These are phyloP conservation scores for Saturnispora dispora DNA, from an alignment of 805 yeast genomes.

Conservation along the genomic window DNA sequence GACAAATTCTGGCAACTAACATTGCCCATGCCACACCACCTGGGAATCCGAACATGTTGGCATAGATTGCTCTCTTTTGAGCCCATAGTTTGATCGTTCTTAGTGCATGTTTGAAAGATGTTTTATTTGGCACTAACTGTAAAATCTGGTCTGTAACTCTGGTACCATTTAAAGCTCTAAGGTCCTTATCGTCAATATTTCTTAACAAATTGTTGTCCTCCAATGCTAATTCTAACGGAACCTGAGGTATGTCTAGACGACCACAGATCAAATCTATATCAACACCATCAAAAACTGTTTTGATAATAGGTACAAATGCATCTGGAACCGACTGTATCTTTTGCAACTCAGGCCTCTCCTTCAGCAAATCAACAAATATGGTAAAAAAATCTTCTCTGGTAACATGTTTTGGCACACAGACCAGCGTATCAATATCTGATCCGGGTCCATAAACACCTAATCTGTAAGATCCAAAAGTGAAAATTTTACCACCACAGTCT, in stretches of 20 bases:
- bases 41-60: constrained; percentile 92
- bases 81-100: constrained; percentile 97
- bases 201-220: constrained; percentile 77
- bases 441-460: constrained; percentile 98
- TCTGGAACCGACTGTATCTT: constrained; percentile 93
- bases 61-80: constrained; percentile 86
- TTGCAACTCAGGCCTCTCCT: constrained; percentile 71
- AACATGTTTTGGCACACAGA: constrained; percentile 96
- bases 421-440: constrained; percentile 90
- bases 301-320: constrained; percentile 96
- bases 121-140: constrained; percentile 82
- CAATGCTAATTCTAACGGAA: constrained; percentile 65
- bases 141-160: constrained; percentile 94
- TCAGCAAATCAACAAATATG: constrained; percentile 62
- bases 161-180: constrained; percentile 89
- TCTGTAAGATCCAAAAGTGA: constrained; percentile 89
- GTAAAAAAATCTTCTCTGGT: constrained; percentile 81
- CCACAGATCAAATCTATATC: constrained; percentile 89
- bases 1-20: constrained; percentile 97
- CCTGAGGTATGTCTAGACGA: constrained; percentile 69
- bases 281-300: constrained; percentile 81
- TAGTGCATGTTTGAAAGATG: constrained; percentile 85
- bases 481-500: constrained; percentile 97
- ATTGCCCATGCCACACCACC: constrained; percentile 99
- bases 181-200: constrained; percentile 85